These are phyloP conservation scores for Lupinus albus DNA, from an alignment of 306 rosid species.

Conservation along the genomic window DNA sequence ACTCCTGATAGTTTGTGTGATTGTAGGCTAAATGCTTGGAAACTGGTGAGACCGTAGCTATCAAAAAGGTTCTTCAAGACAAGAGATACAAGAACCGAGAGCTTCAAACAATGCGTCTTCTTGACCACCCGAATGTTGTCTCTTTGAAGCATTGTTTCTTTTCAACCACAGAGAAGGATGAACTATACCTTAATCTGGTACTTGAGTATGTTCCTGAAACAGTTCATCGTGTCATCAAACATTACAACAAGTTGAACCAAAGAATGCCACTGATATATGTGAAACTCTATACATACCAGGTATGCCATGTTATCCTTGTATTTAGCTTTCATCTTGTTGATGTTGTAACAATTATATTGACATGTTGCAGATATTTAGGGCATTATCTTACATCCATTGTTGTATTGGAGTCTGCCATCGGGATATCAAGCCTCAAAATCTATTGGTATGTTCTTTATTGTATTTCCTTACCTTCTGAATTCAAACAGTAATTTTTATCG, in stretches of 20 bases:
- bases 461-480: neutral
- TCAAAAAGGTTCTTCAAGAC: slow-evolving; percentile 97
- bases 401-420: slow-evolving; percentile 97
- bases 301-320: slow-evolving; percentile 25
- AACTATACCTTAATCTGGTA: slow-evolving; percentile 90
- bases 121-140: slow-evolving; percentile 97
- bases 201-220: slow-evolving; percentile 99
- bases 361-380: slow-evolving; percentile 84
- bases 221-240: slow-evolving; percentile 93
- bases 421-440: slow-evolving; percentile 96
- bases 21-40: slow-evolving; percentile 92
- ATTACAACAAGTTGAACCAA: slow-evolving; percentile 94
- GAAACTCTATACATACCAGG: slow-evolving; percentile 93
- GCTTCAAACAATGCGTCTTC: slow-evolving; percentile 97
- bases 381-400: slow-evolving; percentile 87
- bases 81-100: slow-evolving; percentile 96
- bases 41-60: slow-evolving; percentile 97
- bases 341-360: slow-evolving; percentile 31
- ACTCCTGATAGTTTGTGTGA: slow-evolving; percentile 33
- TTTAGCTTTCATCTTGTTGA: slow-evolving; percentile 20
- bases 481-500: neutral
- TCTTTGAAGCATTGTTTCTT: slow-evolving; percentile 95
- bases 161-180: slow-evolving; percentile 96
- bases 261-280: slow-evolving; percentile 92
- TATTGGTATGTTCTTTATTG: slow-evolving; percentile 60